Conservation (phyloP, 1,284 basidiomycete species). For the Cryptococcus sp. region DNA sequence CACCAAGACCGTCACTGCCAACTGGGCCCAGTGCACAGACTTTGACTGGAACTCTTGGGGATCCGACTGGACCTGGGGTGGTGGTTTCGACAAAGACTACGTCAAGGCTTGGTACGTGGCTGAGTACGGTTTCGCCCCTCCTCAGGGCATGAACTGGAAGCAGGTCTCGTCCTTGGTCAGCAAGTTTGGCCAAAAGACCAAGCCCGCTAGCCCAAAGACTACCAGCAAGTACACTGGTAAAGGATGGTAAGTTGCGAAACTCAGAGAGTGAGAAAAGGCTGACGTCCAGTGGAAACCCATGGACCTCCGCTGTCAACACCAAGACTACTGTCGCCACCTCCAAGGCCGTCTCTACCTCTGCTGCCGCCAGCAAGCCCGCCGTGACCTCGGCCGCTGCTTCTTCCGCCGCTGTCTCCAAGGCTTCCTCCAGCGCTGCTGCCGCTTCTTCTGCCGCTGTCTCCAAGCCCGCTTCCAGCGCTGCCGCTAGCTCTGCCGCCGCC, state of each 20-base stretch:
- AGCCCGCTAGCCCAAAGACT: slow-evolving; percentile 9
- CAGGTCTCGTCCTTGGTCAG: slow-evolving; percentile 17
- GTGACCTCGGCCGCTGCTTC: slow-evolving; percentile 6
- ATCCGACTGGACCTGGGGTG: slow-evolving; percentile 16
- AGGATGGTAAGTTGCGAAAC: slow-evolving; percentile 7
- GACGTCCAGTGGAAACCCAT: slow-evolving; percentile 11
- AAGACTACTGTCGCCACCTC: slow-evolving; percentile 7
- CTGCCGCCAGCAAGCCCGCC: neutral
- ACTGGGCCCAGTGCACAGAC: slow-evolving; percentile 6
- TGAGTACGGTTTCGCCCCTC: slow-evolving; percentile 17
- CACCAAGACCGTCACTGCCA: slow-evolving; percentile 4
- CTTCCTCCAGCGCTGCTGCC: slow-evolving; percentile 3
- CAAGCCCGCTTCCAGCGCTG: neutral
- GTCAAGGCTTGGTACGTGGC: slow-evolving; percentile 21
- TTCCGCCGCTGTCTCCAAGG: slow-evolving; percentile 1
- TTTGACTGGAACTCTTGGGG: slow-evolving; percentile 12
- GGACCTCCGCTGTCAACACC: slow-evolving; percentile 8
- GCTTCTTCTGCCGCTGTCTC: slow-evolving; percentile 1
- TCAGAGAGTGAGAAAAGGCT: no score
- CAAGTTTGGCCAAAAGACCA: slow-evolving; percentile 15
- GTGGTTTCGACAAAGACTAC: slow-evolving; percentile 16
- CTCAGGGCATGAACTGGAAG: slow-evolving; percentile 16
- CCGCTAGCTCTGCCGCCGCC: slow-evolving; percentile 1
- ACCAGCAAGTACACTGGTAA: slow-evolving; percentile 9
- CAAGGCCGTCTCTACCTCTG: neutral